Conservation (phyloP, 2,329 filamentous ascomycete genomes). For the Cucurbitaria berberidis region DNA sequence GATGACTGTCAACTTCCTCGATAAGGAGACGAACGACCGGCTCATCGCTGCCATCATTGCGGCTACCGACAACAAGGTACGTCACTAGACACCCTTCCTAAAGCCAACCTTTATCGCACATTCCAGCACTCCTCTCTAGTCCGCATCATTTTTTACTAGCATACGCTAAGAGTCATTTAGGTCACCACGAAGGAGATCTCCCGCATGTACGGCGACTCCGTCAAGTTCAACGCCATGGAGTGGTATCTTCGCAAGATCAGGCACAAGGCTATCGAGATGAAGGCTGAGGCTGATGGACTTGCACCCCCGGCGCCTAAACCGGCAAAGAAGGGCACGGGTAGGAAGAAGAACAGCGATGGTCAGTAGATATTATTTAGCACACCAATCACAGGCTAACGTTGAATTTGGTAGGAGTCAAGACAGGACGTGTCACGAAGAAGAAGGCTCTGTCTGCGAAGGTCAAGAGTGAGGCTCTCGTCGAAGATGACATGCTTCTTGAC, state of each 20-base stretch:
- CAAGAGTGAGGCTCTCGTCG: constrained; percentile 17
- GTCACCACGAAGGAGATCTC: constrained; percentile 55
- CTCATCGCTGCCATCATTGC: constrained; percentile 51
- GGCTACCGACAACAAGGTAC: constrained; percentile 40
- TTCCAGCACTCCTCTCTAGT: neutral
- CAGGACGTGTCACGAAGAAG: constrained; percentile 24
- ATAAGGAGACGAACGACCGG: constrained; percentile 45
- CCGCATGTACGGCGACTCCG: constrained; percentile 52
- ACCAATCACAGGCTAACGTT: neutral
- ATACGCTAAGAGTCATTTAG: constrained; percentile 37
- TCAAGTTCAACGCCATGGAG: constrained; percentile 58
- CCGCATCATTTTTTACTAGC: neutral
- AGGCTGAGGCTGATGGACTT: constrained; percentile 14
- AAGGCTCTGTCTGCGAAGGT: constrained; percentile 11
- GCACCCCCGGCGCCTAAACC: neutral
- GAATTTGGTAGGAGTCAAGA: constrained; percentile 3
- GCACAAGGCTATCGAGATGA: constrained; percentile 46
- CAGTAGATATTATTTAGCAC: neutral
- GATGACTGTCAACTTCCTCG: constrained; percentile 49
- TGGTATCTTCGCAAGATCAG: constrained; percentile 55
- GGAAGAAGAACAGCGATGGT: neutral
- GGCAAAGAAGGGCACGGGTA: neutral
- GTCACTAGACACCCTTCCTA: constrained; percentile 1
- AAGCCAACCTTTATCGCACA: no score
- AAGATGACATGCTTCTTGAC: neutral